Base-by-base conservation (phyloP, 495 filamentous ascomycete species). In the Aspergillus olivimuriae region DNA sequence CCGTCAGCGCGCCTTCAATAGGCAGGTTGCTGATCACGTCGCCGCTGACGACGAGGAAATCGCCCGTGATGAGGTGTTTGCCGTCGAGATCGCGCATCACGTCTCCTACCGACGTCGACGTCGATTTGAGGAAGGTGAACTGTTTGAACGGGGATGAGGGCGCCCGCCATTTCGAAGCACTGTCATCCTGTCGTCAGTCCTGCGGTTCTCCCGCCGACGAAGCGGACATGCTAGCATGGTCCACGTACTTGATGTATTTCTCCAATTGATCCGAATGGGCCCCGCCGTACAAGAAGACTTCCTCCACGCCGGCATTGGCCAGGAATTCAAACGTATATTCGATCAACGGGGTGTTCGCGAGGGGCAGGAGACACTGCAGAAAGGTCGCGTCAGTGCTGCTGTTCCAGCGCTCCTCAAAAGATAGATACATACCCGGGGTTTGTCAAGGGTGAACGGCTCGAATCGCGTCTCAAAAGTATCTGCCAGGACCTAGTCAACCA, bases 291-390 rank as follows among this genome's bases (percentile, higher is more conserved):
- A 99, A 75, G 57, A 87, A 92, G 30, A 96, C 82, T 26, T 96
- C 89, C 47, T 91, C 78, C 1, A 96, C 87, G 23, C 90, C 91
- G 26, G 90, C 86, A 75, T 87, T 87, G 38, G 91, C 90, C 0
- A 99, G 83, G 61, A 92, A 96, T 60, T 99, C 92, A 48, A 96
- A 80, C 3, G 91, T 95, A 61, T 99, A 96, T 66, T 97, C 91
- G 65, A 99, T 95, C 43, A 97, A 71, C 15, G 94, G 94, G 2
- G 82, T 86, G 55, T 97, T 97, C 37, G 86, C 94, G 44, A 99
- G 74, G 20, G 91, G 91, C 22, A 99, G 73, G 21, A 99, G 83
- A 74, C 94, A 97, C 89, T 94, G 50, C 23, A n/a, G 12, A 8
- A 21, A 12, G 21, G 14, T 31, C 20, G 4, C 15, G 33, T 35